Conservation (phyloP, 2,329 filamentous ascomycete genomes). For the Leptographium galeiforme region DNA sequence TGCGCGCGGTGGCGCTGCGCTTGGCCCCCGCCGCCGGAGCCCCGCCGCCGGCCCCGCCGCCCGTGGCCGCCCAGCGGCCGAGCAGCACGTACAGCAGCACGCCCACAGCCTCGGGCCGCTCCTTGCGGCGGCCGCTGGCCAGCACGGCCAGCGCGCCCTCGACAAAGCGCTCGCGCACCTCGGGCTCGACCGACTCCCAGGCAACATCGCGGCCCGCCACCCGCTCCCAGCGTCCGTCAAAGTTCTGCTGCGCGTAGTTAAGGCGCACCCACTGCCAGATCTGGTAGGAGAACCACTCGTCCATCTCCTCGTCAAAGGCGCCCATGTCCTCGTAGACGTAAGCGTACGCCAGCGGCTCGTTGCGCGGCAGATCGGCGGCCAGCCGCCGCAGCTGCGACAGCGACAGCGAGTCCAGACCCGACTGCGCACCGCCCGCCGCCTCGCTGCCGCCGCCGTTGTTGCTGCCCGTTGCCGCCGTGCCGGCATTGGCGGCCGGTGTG, state of each 20-base stretch:
- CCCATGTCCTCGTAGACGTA: conserved; percentile 68
- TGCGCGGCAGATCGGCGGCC: conserved; percentile 58
- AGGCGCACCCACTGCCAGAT: conserved; percentile 74
- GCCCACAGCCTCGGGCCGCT: conserved; percentile 40
- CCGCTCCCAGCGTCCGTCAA: conserved; percentile 61
- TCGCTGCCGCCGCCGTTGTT: neutral
- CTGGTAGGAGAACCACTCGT: conserved; percentile 95
- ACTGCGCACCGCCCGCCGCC: conserved; percentile 11
- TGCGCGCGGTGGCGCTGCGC: conserved; percentile 26
- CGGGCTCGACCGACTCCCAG: conserved; percentile 54
- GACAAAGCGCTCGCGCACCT: conserved; percentile 44
- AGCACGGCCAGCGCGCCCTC: conserved; percentile 32
- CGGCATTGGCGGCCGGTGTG: too few species aligned
- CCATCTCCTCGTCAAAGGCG: conserved; percentile 72
- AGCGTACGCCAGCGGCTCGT: conserved; percentile 65
- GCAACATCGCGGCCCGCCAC: conserved; percentile 13
- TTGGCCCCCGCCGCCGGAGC: conserved; percentile 16
- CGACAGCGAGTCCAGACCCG: conserved; percentile 56
- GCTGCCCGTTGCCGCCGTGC: too few species aligned
- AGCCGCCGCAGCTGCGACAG: conserved; percentile 60
- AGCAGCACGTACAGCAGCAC: conserved; percentile 49
- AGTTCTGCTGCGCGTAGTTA: conserved; percentile 60
- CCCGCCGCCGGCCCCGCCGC: conserved; percentile 24
- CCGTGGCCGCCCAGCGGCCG: conserved; percentile 58
- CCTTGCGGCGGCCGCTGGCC: conserved; percentile 21